Evolutionary conservation across 1,139 yeast genomes (phyloP).

Genomic region (Geotrichum bryndzae): DNA sequence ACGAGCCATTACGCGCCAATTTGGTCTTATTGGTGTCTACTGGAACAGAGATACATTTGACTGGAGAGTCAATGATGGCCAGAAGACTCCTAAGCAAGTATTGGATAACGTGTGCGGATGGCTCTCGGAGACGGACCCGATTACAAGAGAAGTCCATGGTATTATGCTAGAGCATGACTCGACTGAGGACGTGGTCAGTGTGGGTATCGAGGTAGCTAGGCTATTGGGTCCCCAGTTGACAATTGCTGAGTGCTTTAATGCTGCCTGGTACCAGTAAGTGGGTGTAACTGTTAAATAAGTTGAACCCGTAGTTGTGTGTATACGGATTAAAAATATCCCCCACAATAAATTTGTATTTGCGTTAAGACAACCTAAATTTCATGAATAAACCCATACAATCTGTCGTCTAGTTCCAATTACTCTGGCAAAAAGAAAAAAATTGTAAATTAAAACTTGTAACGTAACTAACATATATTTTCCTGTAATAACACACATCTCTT

Average conservation of each 20-base stretch:
- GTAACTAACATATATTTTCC: background rate
- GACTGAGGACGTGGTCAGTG: constrained; percentile 56
- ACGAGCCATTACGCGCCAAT: constrained; percentile 69
- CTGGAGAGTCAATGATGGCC: constrained; percentile 56
- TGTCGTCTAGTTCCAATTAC: no score
- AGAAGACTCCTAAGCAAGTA: constrained; percentile 48
- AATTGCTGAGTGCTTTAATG: constrained; percentile 82
- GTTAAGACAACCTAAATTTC: background rate
- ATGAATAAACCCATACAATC: background rate
- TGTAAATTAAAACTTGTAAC: background rate
- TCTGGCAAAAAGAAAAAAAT: background rate
- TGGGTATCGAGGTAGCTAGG: constrained; percentile 53
- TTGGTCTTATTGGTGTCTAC: constrained; percentile 80
- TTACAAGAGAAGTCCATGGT: constrained; percentile 42
- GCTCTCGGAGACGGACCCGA: constrained; percentile 32
- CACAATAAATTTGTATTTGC: background rate
- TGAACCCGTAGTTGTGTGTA: background rate
- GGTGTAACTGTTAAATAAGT: background rate
- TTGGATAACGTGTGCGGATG: constrained; percentile 52
- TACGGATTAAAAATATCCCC: background rate
- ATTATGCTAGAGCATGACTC: constrained; percentile 83
- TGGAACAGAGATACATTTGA: constrained; percentile 94
- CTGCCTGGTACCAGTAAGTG: constrained; percentile 37
- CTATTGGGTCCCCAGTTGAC: constrained; percentile 55
- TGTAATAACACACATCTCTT: background rate